Conservation (phyloP, 306 rosid genomes). For the Biancaea sappan region DNA sequence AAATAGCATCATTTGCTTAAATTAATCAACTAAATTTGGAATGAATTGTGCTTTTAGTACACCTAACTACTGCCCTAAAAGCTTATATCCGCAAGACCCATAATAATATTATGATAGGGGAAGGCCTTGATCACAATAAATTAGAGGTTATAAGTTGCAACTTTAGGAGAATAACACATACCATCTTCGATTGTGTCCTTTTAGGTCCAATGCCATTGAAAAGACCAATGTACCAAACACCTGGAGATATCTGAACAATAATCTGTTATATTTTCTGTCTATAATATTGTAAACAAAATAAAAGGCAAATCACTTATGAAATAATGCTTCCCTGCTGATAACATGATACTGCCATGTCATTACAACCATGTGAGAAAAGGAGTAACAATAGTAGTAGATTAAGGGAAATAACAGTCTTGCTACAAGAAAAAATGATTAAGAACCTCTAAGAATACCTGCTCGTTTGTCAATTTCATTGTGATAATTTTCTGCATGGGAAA, state of each 20-base stretch:
- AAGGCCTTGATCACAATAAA: not conserved
- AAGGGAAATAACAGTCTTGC: constrained; percentile 21
- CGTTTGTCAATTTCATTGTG: constrained; percentile 70
- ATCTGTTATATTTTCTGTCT: constrained; percentile 29
- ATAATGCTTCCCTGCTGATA: constrained; percentile 7
- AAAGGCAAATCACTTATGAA: constrained; percentile 25
- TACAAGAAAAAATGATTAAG: constrained; percentile 1
- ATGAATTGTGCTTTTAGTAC: not conserved
- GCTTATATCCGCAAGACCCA: not conserved
- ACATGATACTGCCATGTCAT: constrained; percentile 6
- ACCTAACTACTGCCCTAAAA: not conserved
- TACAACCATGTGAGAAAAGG: constrained; percentile 16
- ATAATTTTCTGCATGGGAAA: constrained; percentile 82
- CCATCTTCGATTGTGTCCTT: constrained; percentile 95
- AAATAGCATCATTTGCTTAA: not conserved
- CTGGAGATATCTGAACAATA: constrained; percentile 85
- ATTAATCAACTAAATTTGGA: not conserved
- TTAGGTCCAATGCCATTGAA: constrained; percentile 90
- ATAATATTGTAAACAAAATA: constrained; percentile 1
- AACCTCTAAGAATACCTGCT: constrained; percentile 58
- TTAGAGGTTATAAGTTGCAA: not conserved
- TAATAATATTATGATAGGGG: not conserved
- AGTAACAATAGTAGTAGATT: constrained; percentile 10
- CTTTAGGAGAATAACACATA: constrained; percentile 35
- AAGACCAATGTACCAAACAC: constrained; percentile 92